Evolutionary conservation across 2,329 filamentous ascomycete species (phyloP).

Genomic region (Calonectria hawksworthii): DNA sequence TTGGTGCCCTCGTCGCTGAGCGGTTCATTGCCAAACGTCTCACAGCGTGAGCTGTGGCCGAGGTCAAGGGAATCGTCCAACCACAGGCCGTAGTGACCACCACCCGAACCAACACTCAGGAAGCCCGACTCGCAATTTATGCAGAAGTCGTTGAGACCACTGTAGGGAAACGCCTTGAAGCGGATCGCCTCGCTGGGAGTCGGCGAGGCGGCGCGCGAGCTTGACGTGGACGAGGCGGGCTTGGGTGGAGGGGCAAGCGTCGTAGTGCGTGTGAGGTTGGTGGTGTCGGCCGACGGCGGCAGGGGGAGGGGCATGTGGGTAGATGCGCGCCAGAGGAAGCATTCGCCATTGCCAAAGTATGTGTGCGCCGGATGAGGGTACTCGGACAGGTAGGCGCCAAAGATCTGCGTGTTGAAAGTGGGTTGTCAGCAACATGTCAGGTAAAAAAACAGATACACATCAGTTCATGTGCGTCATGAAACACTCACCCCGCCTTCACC

Average conservation of each 20-base stretch:
- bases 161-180: constrained; percentile 98
- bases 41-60: constrained; percentile 85
- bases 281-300: constrained; percentile 66
- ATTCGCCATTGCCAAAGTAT: constrained; percentile 97
- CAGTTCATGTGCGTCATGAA: constrained; percentile 26
- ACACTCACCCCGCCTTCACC: constrained; percentile 77
- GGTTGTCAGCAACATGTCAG: constrained; percentile 28
- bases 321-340: constrained; percentile 79
- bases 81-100: constrained; percentile 95
- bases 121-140: constrained; percentile 92
- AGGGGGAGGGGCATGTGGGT: constrained; percentile 67
- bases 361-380: constrained; percentile 83
- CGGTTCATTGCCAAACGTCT: constrained; percentile 95
- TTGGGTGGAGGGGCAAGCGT: constrained; percentile 50
- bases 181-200: constrained; percentile 82
- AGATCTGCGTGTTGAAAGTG: constrained; percentile 66
- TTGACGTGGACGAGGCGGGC: constrained; percentile 42
- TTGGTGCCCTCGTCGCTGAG: constrained; percentile 93
- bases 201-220: constrained; percentile 47
- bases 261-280: constrained; percentile 59
- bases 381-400: constrained; percentile 95
- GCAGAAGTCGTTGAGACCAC: constrained; percentile 95
- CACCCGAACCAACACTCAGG: constrained; percentile 87
- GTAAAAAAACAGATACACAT: constrained; percentile 8
- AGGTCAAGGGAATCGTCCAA: constrained; percentile 87